Conservation (phyloP, 192 early-diverging fungal genomes). For the Dispira simplex region DNA sequence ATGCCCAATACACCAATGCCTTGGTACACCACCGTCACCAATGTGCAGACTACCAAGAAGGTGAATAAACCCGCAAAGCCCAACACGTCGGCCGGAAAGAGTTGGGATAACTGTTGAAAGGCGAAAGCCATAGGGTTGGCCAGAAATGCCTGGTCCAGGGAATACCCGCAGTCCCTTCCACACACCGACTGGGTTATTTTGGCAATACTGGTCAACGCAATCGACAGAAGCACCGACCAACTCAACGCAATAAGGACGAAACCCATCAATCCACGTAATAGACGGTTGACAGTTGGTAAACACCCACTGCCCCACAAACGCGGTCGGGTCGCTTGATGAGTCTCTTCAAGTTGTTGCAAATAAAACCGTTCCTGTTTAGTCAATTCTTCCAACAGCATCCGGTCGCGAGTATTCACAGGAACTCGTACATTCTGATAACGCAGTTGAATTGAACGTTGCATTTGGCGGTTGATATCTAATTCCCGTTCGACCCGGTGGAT, state of each 20-base stretch:
- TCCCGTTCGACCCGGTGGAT: conserved; percentile 7
- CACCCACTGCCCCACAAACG: not conserved
- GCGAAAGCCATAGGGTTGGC: conserved; percentile 37
- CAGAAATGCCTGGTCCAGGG: conserved; percentile 26
- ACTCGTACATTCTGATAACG: conserved; percentile 10
- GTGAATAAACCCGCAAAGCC: conserved; percentile 33
- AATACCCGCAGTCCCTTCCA: conserved; percentile 36
- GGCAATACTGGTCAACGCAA: conserved; percentile 24
- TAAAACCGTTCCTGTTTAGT: not conserved
- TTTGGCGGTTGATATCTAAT: conserved; percentile 10
- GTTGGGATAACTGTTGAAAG: conserved; percentile 29
- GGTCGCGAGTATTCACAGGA: conserved; percentile 7
- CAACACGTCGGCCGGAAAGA: conserved; percentile 37
- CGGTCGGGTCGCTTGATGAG: not conserved
- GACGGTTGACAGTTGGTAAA: not conserved
- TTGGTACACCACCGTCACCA: conserved; percentile 31
- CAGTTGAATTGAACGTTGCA: conserved; percentile 5
- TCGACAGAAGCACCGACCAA: conserved; percentile 8
- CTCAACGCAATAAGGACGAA: not conserved
- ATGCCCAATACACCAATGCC: conserved; percentile 38
- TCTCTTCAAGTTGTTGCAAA: not conserved
- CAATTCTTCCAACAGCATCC: conserved; percentile 4
- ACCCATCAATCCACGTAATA: not conserved
- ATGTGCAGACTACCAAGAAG: conserved; percentile 35
- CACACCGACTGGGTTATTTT: conserved; percentile 33